These are phyloP conservation scores for Microbotryomycetes sp. DNA, from an alignment of 1,284 basidiomycete genomes.

Conservation along the genomic window DNA sequence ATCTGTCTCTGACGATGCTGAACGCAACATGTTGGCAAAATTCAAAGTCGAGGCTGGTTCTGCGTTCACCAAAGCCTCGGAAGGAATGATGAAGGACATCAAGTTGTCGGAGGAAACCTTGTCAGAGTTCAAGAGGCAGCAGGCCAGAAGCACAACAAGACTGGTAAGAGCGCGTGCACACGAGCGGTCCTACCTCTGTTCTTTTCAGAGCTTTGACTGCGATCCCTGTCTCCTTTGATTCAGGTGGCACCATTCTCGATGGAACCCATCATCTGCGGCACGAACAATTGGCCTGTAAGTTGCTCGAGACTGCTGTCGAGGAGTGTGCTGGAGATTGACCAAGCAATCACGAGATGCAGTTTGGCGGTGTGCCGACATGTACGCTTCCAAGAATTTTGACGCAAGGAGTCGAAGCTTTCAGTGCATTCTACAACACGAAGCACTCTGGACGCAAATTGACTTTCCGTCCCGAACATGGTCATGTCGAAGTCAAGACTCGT, in stretches of 20 bases:
- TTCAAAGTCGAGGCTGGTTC: conserved; percentile 95
- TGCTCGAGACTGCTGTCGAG: conserved; percentile 72
- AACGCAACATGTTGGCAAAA: conserved; percentile 95
- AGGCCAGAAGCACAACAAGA: conserved; percentile 17
- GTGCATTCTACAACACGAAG: conserved; percentile 79
- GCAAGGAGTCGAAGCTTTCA: conserved; percentile 66
- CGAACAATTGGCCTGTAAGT: conserved; percentile 28
- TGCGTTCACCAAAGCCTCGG: conserved; percentile 95
- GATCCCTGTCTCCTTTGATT: neutral
- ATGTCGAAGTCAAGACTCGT: conserved; percentile 75
- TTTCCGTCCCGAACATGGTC: conserved; percentile 91
- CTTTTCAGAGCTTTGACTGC: neutral
- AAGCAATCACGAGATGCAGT: conserved; percentile 50
- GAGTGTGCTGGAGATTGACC: conserved; percentile 82
- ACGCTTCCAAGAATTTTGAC: conserved; percentile 58
- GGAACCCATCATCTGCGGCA: conserved; percentile 30
- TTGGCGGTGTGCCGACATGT: conserved; percentile 49
- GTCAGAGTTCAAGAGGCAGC: conserved; percentile 57
- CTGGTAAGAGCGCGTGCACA: conserved; percentile 1
- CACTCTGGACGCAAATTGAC: conserved; percentile 86
- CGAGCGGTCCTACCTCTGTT: neutral
- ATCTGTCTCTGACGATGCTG: conserved; percentile 93
- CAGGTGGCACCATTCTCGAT: conserved; percentile 31
- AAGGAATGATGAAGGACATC: conserved; percentile 99
- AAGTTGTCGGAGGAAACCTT: conserved; percentile 79